phyloP scores from a whole-genome alignment of 345 rosid species.

The Linum lewisii region DNA sequence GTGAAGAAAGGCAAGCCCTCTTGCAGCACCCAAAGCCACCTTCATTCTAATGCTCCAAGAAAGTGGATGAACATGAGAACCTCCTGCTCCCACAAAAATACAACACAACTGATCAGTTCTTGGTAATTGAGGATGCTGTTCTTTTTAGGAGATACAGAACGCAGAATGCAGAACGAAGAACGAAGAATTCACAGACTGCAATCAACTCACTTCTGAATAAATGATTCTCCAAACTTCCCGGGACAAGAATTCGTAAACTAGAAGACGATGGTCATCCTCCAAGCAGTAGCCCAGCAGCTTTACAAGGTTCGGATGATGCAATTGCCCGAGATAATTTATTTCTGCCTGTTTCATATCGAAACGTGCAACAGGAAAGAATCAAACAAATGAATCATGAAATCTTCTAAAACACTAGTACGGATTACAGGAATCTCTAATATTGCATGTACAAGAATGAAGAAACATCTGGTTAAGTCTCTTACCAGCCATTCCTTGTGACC shows the following conservation, averaged over 20 bases:
- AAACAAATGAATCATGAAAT: too few relatives aligned
- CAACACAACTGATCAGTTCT: neutral
- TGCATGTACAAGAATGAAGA: too few relatives aligned
- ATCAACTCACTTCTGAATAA: constrained; percentile 22
- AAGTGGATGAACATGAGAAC: constrained; percentile 21
- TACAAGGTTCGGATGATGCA: constrained; percentile 25
- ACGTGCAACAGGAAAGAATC: too few relatives aligned
- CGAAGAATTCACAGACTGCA: neutral
- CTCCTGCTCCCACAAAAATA: constrained; percentile 14
- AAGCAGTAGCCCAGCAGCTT: constrained; percentile 28
- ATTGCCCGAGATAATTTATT: constrained; percentile 29
- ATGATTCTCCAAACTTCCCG: constrained; percentile 31
- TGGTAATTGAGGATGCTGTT: neutral
- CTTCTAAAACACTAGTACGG: too few relatives aligned
- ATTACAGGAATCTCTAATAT: too few relatives aligned
- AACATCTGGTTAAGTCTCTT: neutral
- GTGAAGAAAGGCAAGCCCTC: constrained; percentile 9
- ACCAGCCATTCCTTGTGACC: constrained; percentile 27
- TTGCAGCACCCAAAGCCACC: constrained; percentile 13
- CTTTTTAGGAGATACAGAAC: constrained; percentile 3
- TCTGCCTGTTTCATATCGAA: constrained; percentile 28
- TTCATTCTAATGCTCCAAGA: constrained; percentile 14
- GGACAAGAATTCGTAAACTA: constrained; percentile 26
- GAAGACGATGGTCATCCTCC: constrained; percentile 25
- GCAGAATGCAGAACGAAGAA: too few relatives aligned